These are phyloP conservation scores for Didymella pinodella DNA, from an alignment of 2,329 filamentous ascomycete species.

Conservation along the genomic window DNA sequence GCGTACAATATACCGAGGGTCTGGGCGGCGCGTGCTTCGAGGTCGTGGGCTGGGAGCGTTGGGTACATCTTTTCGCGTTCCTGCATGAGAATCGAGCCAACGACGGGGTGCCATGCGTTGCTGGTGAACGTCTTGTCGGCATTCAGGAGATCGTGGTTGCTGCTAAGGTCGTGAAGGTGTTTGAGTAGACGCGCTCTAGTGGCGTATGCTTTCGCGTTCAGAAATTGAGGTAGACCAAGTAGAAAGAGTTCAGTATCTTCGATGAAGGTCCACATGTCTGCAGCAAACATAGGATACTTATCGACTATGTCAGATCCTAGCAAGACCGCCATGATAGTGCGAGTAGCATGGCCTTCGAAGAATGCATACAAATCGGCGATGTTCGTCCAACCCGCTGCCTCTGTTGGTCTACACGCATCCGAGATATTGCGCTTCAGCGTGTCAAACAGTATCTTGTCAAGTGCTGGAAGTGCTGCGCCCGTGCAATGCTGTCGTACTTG, in stretches of 20 bases:
- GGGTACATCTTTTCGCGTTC: conserved; percentile 27
- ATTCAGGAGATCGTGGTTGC: no score
- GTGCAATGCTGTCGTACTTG: conserved; percentile 25
- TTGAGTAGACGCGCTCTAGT: conserved; percentile 26
- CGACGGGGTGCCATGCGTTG: conserved; percentile 22
- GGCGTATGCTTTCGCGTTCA: conserved; percentile 20
- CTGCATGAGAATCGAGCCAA: conserved; percentile 25
- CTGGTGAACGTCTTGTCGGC: no score
- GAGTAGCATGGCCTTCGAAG: conserved; percentile 20
- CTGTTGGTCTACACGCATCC: no score
- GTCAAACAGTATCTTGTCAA: conserved; percentile 23
- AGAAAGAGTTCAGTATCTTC: conserved; percentile 26
- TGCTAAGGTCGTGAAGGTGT: conserved; percentile 7
- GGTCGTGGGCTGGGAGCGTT: conserved; percentile 21
- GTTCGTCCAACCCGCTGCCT: conserved; percentile 14
- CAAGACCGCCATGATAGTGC: conserved; percentile 15
- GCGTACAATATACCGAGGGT: conserved; percentile 28
- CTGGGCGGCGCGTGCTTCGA: conserved; percentile 24
- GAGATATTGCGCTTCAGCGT: conserved; percentile 11
- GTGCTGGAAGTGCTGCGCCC: background rate
- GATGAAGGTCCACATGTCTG: conserved; percentile 29
- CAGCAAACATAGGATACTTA: conserved; percentile 17
- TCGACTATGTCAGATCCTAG: conserved; percentile 23
- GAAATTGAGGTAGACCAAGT: conserved; percentile 23
- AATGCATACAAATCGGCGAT: conserved; percentile 25